These are phyloP conservation scores for Geoglossum glabrum DNA, from an alignment of 495 filamentous ascomycete genomes.

Conservation along the genomic window DNA sequence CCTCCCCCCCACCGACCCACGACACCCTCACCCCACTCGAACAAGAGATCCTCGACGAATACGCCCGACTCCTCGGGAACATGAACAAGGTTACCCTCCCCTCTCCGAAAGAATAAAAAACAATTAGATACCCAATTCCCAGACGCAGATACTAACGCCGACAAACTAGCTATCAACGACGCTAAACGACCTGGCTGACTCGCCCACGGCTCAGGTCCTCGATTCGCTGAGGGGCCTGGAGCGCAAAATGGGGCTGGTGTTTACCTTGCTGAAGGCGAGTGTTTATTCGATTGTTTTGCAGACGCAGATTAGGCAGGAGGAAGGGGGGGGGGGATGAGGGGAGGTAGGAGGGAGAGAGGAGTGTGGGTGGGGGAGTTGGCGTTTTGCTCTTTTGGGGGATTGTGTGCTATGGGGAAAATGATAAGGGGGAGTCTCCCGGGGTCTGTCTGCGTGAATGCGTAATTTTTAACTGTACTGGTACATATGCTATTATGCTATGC, in stretches of 20 bases:
- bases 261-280: slow-evolving; percentile 89
- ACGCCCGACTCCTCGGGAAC: slow-evolving; percentile 67
- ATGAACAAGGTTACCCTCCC: slow-evolving; percentile 53
- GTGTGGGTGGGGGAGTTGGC: not conserved
- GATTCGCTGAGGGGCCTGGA: slow-evolving; percentile 78
- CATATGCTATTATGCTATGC: not conserved
- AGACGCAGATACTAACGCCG: slow-evolving; percentile 1
- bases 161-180: slow-evolving; percentile 1
- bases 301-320: slow-evolving; percentile 66
- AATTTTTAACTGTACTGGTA: too few relatives aligned
- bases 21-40: slow-evolving; percentile 45
- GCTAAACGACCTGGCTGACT: not conserved
- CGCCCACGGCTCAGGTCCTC: slow-evolving; percentile 48
- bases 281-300: slow-evolving; percentile 96
- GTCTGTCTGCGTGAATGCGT: too few relatives aligned
- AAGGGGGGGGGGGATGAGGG: slow-evolving; percentile 9
- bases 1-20: too few relatives aligned
- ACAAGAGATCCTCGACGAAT: slow-evolving; percentile 89
- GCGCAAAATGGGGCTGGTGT: slow-evolving; percentile 82
- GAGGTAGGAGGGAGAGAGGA: not conserved
- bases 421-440: too few relatives aligned
- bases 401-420: too few relatives aligned
- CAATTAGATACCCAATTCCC: not conserved
- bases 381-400: not conserved
- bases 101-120: not conserved